Conservation (phyloP, 2,329 filamentous ascomycete genomes). For the Colletotrichum sublineola region DNA sequence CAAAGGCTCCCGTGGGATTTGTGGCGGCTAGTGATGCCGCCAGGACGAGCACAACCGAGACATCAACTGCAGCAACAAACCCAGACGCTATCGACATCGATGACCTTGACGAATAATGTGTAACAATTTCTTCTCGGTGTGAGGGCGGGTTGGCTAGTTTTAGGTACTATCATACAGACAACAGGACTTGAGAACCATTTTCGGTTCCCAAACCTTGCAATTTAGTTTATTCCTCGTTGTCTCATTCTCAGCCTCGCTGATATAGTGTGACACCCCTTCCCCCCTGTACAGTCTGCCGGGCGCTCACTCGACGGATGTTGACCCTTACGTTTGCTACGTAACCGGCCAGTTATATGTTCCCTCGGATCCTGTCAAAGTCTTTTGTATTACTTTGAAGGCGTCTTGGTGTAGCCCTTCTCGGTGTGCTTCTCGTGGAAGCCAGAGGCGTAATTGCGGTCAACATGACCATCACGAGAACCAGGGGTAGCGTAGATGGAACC, state of each 20-base stretch:
- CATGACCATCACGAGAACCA: constrained; percentile 73
- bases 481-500: constrained; percentile 78
- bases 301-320: neutral
- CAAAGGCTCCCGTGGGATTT: constrained; percentile 90
- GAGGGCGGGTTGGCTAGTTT: constrained; percentile 18
- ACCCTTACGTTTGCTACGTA: neutral
- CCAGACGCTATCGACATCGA: constrained; percentile 90
- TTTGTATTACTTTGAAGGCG: constrained; percentile 25
- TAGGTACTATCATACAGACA: constrained; percentile 34
- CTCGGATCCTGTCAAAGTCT: neutral
- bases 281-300: neutral
- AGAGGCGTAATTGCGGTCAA: constrained; percentile 70
- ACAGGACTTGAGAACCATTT: constrained; percentile 1
- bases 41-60: constrained; percentile 62
- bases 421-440: constrained; percentile 72
- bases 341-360: neutral
- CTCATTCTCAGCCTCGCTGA: neutral
- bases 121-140: constrained; percentile 21
- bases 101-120: constrained; percentile 72
- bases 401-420: constrained; percentile 62
- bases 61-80: constrained; percentile 70
- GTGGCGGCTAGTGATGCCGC: constrained; percentile 86
- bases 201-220: neutral
- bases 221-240: constrained; percentile 12
- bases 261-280: neutral